Percentiles rank a stretch among this genome's conserved stretches.
These are phyloP conservation scores for Phytopythium sindhum DNA, from an alignment of 352 stramenopile genomes.

Conservation along the genomic window DNA sequence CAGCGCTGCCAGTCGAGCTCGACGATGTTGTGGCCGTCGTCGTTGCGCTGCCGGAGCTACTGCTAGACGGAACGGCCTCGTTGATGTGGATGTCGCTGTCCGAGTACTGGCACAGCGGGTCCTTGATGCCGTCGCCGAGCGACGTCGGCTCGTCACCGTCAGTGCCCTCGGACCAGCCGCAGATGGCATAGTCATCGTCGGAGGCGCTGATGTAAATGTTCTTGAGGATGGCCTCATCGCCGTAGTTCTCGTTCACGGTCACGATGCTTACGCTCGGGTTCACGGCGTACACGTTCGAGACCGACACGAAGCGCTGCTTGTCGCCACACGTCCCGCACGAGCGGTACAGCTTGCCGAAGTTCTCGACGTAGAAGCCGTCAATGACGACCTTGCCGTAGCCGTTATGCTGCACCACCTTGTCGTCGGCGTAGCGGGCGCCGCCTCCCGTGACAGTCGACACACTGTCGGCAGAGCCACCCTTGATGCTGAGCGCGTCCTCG, in stretches of 20 bases:
- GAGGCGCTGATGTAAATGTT: conserved; percentile 31
- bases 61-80: conserved; percentile 5
- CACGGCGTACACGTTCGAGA: conserved; percentile 35
- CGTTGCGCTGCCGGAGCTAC: not conserved
- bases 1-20: conserved; percentile 2
- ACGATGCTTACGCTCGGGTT: conserved; percentile 38
- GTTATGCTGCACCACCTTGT: conserved; percentile 56
- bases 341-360: conserved; percentile 45
- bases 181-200: conserved; percentile 19
- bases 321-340: conserved; percentile 41
- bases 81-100: conserved; percentile 23
- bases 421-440: conserved; percentile 37
- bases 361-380: conserved; percentile 41
- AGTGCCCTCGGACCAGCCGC: conserved; percentile 27
- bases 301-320: conserved; percentile 20
- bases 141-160: conserved; percentile 14
- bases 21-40: not conserved
- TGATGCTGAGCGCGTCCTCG: conserved; percentile 41
- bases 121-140: conserved; percentile 23
- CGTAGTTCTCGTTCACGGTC: conserved; percentile 40
- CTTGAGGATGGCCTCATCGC: conserved; percentile 26
- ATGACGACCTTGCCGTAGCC: conserved; percentile 35
- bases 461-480: conserved; percentile 27
- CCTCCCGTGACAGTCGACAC: conserved; percentile 31
- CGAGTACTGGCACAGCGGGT: conserved; percentile 16